Conservation (phyloP, 2,329 filamentous ascomycete genomes). For the Sodiomyces alkalinus region DNA sequence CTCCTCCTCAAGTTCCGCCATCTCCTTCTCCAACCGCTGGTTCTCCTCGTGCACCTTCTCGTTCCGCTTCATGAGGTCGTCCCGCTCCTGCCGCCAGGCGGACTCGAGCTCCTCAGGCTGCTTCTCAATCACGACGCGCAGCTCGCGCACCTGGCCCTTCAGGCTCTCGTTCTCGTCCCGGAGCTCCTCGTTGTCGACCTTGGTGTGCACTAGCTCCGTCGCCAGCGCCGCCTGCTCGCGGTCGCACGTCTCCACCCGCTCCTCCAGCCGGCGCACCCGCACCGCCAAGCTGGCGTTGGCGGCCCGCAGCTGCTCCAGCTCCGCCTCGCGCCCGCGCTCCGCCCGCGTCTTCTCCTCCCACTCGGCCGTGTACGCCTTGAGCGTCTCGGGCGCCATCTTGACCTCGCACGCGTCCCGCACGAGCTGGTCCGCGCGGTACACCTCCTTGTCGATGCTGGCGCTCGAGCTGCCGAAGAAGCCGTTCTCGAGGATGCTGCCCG, state of each 20-base stretch:
- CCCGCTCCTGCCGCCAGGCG: slow-evolving; percentile 69
- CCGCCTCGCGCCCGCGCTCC: slow-evolving; percentile 69
- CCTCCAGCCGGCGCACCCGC: slow-evolving; percentile 73
- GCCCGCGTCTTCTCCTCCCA: slow-evolving; percentile 84
- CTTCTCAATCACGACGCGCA: slow-evolving; percentile 74
- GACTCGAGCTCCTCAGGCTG: slow-evolving; percentile 82
- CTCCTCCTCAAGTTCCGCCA: slow-evolving; percentile 83
- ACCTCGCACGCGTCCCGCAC: slow-evolving; percentile 86
- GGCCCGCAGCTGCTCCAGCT: slow-evolving; percentile 58
- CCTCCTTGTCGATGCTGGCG: slow-evolving; percentile 79
- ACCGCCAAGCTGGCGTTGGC: slow-evolving; percentile 53
- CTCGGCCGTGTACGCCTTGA: slow-evolving; percentile 67
- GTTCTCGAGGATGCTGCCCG: slow-evolving; percentile 85
- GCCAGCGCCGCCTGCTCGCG: slow-evolving; percentile 82
- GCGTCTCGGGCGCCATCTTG: slow-evolving; percentile 66
- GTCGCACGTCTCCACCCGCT: slow-evolving; percentile 76
- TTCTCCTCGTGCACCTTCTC: slow-evolving; percentile 92
- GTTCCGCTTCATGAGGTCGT: slow-evolving; percentile 83
- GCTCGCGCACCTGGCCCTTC: slow-evolving; percentile 68
- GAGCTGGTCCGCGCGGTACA: slow-evolving; percentile 87
- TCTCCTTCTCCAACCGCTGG: slow-evolving; percentile 69
- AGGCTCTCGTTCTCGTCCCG: slow-evolving; percentile 81
- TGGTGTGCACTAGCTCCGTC: slow-evolving; percentile 79
- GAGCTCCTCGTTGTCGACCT: slow-evolving; percentile 85
- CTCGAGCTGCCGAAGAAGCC: slow-evolving; percentile 94